Evolutionary conservation across 257 asterid species (phyloP), one percentile per base, ranked within the genome.

Genomic region (Eustoma russellianum): DNA sequence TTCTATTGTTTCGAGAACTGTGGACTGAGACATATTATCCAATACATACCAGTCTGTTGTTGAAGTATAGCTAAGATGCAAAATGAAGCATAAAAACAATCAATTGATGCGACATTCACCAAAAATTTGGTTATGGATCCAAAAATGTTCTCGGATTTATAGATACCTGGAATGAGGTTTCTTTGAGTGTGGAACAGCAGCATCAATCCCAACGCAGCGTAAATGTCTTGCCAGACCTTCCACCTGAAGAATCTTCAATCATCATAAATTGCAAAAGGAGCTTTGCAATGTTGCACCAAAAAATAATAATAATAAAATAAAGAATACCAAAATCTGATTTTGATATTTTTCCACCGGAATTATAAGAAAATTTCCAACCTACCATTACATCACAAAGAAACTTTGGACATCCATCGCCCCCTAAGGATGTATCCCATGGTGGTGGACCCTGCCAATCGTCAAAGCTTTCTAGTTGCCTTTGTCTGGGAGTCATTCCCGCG

Each of bases 381-480:
- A 82, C 98, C 98, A 91, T 91, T 66, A 91, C 86, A 63, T 91
- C 98, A 61, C 98, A 91, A 33, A 91, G 75, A 73, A 91, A 91
- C 77, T 82, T 91, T 51, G 97, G 95, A 58, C 70, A 77, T 38
- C 93, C 97, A 59, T 87, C 91, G 61, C 97, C 97, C 52, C 93
- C 91, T 53, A 67, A 33, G 43, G 85, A 76, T 45, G 68, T 66
- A 71, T 87, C 97, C 97, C 98, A 84, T 13, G 93, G 97, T 57
- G 94, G 78, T 5, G 85, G 84, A 44, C 94, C 94, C 69, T 80
- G 82, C 94, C 87, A 84, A 46, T 83, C 92, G 53, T 79, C 86
- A 38, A 11, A 7, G 63, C 41, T 57, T 59, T 61, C 86, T 47
- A 43, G 17, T 28, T 46, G 60, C 70, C 68, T 77, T 38, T 52